Percentiles rank a stretch among this genome's conserved stretches.
phyloP scores from a whole-genome alignment of 768 basidiomycete genomes.

The Tylopilus sp. region DNA sequence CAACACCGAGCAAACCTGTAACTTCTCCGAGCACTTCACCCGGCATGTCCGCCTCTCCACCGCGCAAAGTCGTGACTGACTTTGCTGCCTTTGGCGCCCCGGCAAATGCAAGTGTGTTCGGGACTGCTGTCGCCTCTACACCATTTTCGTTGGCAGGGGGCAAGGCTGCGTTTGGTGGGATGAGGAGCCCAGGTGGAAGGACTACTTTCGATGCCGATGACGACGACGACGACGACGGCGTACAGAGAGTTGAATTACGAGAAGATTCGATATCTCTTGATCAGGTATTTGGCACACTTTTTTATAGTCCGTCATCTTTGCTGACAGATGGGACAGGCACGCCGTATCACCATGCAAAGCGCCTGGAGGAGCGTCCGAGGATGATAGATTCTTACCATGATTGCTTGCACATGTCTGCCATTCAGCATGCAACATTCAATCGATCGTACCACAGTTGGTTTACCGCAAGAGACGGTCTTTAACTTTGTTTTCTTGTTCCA shows the following conservation, averaged over 20 bases:
- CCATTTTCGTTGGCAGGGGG: slow-evolving; percentile 78
- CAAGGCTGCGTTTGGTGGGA: slow-evolving; percentile 81
- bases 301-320: neutral
- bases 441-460: slow-evolving; percentile 10
- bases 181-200: slow-evolving; percentile 44
- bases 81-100: slow-evolving; percentile 85
- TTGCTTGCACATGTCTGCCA: slow-evolving; percentile 5
- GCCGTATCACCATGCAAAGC: slow-evolving; percentile 85
- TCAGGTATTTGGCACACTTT: slow-evolving; percentile 53
- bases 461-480: slow-evolving; percentile 4
- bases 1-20: slow-evolving; percentile 38
- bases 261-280: slow-evolving; percentile 90
- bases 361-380: slow-evolving; percentile 75
- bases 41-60: slow-evolving; percentile 52
- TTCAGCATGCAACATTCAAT: slow-evolving; percentile 4
- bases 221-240: slow-evolving; percentile 63
- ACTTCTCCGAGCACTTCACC: slow-evolving; percentile 19
- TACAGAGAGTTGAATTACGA: slow-evolving; percentile 70
- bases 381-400: slow-evolving; percentile 34
- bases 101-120: slow-evolving; percentile 73
- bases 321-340: slow-evolving; percentile 46
- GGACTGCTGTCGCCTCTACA: slow-evolving; percentile 76
- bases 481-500: slow-evolving; percentile 11
- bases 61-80: slow-evolving; percentile 85
- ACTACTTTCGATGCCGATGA: slow-evolving; percentile 54